phyloP scores from a whole-genome alignment of 2,329 filamentous ascomycete genomes.

The Arthrobotrys sinensis region DNA sequence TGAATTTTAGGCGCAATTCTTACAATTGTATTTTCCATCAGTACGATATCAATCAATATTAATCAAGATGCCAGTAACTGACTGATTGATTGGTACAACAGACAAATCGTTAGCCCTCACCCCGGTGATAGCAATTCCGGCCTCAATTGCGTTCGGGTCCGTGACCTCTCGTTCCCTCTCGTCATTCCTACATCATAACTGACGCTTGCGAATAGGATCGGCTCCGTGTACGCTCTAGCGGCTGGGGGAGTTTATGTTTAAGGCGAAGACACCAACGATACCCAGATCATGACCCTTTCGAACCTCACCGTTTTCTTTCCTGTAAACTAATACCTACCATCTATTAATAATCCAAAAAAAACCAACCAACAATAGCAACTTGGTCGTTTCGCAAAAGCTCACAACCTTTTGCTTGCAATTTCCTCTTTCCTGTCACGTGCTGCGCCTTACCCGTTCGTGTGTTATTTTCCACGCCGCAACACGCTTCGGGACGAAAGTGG shows the following conservation, averaged over 20 bases:
- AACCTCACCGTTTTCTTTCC: background rate
- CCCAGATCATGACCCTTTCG: slow-evolving; percentile 20
- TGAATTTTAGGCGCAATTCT: slow-evolving; percentile 74
- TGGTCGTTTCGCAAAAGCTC: background rate
- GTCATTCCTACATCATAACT: slow-evolving; percentile 14
- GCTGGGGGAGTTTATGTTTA: slow-evolving; percentile 98
- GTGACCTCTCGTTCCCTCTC: slow-evolving; percentile 66
- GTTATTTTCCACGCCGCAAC: slow-evolving; percentile 24
- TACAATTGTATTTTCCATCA: slow-evolving; percentile 86
- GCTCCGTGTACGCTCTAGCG: slow-evolving; percentile 98
- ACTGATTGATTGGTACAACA: slow-evolving; percentile 29
- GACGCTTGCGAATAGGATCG: slow-evolving; percentile 76
- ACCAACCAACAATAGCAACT: slow-evolving; percentile 6
- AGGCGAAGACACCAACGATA: slow-evolving; percentile 59
- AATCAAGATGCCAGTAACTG: slow-evolving; percentile 33
- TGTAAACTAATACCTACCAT: slow-evolving; percentile 17
- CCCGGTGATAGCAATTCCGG: slow-evolving; percentile 83
- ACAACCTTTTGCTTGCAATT: background rate
- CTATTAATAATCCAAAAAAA: slow-evolving; percentile 19
- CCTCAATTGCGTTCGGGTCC: slow-evolving; percentile 91
- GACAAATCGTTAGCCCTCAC: slow-evolving; percentile 69
- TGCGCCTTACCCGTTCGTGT: slow-evolving; percentile 7
- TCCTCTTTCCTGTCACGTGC: background rate
- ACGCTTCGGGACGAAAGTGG: background rate
- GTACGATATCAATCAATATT: slow-evolving; percentile 71